Conservation (phyloP, 768 basidiomycete genomes). For the Suillus hirtellus region DNA sequence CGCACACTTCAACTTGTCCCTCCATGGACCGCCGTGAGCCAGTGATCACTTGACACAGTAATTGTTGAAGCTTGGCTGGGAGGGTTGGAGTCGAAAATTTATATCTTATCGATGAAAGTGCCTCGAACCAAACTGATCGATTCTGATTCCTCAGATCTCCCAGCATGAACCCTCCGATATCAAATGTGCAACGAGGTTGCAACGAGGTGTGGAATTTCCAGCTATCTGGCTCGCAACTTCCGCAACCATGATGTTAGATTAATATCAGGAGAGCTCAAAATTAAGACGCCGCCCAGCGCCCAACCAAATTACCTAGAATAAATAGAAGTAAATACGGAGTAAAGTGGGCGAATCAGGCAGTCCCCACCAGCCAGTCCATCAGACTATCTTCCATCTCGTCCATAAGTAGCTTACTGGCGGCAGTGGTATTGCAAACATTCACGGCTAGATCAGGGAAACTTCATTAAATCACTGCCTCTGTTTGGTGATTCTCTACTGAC, state of each 20-base stretch:
- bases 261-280: no score
- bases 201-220: not conserved
- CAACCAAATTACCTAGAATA: no score
- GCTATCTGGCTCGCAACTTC: not conserved
- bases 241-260: not conserved
- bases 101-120: not conserved
- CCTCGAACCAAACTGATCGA: not conserved
- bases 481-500: no score
- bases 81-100: not conserved
- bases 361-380: no score
- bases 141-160: not conserved
- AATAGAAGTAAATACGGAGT: no score
- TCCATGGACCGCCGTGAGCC: not conserved
- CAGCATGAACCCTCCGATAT: not conserved
- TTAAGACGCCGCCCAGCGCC: no score
- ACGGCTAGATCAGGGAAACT: constrained; percentile 5
- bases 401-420: no score
- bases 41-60: not conserved
- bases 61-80: not conserved
- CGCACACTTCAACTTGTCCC: not conserved
- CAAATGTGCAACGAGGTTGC: not conserved
- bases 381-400: no score
- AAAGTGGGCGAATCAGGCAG: no score
- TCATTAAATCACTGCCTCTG: not conserved
- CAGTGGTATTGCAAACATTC: not conserved